Percentiles rank a stretch among this genome's conserved stretches.
Conservation (phyloP, 2,329 filamentous ascomycete species). For the Hypoxylon sp. region DNA sequence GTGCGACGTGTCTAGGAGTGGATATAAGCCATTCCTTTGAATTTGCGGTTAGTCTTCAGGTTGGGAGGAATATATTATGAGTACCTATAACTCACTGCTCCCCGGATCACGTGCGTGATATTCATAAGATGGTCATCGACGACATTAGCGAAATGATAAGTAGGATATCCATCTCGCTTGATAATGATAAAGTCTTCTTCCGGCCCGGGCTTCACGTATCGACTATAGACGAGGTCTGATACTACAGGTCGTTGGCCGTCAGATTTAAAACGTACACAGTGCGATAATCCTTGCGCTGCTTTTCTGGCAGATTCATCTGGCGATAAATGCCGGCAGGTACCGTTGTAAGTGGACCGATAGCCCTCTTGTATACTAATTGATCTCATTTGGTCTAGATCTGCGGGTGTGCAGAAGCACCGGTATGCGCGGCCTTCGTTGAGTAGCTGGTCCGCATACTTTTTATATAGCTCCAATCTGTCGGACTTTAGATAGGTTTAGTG, state of each 20-base stretch:
- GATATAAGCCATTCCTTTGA: slow-evolving; percentile 92
- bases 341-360: slow-evolving; percentile 64
- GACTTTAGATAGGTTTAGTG: slow-evolving; percentile 68
- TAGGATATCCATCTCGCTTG: slow-evolving; percentile 92
- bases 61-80: neutral
- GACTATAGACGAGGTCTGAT: slow-evolving; percentile 84
- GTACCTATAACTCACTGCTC: slow-evolving; percentile 75
- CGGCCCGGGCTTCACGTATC: slow-evolving; percentile 67
- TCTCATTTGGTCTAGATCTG: slow-evolving; percentile 78
- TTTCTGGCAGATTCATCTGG: slow-evolving; percentile 78
- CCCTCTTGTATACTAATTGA: slow-evolving; percentile 70
- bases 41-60: slow-evolving; percentile 8
- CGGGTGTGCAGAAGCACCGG: slow-evolving; percentile 88
- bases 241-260: slow-evolving; percentile 72
- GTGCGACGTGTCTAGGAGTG: slow-evolving; percentile 78
- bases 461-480: slow-evolving; percentile 81
- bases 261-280: slow-evolving; percentile 83
- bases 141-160: slow-evolving; percentile 97
- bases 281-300: slow-evolving; percentile 76
- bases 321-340: slow-evolving; percentile 79
- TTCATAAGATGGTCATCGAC: slow-evolving; percentile 96
- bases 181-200: slow-evolving; percentile 89
- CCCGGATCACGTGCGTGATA: slow-evolving; percentile 95
- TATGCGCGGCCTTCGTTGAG: slow-evolving; percentile 83
- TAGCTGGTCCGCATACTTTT: slow-evolving; percentile 77